Conservation (phyloP, 116 monocot genomes). For the Papilionanthe hybrid region DNA sequence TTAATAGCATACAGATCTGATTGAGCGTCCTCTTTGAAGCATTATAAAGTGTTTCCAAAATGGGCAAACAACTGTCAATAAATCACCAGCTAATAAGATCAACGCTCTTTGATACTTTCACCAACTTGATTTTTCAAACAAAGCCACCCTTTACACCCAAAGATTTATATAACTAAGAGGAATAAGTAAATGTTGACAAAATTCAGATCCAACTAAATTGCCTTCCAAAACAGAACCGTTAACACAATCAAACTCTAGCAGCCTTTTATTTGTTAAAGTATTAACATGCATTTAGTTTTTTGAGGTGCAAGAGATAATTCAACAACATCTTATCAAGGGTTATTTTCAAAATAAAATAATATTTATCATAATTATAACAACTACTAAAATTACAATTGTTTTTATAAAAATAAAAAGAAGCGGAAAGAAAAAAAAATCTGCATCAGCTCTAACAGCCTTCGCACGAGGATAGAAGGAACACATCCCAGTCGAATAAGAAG, state of each 20-base stretch:
- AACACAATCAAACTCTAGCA: too few species aligned
- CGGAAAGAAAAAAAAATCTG: too few species aligned
- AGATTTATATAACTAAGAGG: not conserved
- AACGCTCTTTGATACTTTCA: not conserved
- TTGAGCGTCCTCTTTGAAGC: constrained; percentile 79
- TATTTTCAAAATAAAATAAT: too few species aligned
- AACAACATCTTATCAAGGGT: too few species aligned
- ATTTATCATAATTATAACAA: too few species aligned
- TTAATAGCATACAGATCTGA: constrained; percentile 93
- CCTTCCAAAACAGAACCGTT: not conserved
- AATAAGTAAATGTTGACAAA: not conserved
- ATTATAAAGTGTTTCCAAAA: constrained; percentile 93
- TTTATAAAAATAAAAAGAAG: not conserved
- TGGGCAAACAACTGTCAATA: constrained; percentile 77
- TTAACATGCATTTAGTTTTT: too few species aligned
- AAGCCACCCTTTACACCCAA: not conserved
- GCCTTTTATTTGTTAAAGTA: too few species aligned
- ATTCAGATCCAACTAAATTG: not conserved
- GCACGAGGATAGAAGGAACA: too few species aligned
- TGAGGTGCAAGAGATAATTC: too few species aligned
- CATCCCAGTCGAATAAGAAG: constrained; percentile 48
- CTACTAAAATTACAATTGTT: too few species aligned
- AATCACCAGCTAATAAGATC: constrained; percentile 10
- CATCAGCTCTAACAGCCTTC: too few species aligned
- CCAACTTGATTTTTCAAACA: not conserved